Conservation (phyloP, 2,329 filamentous ascomycete genomes). For the Arthrobotrys megalospora region DNA sequence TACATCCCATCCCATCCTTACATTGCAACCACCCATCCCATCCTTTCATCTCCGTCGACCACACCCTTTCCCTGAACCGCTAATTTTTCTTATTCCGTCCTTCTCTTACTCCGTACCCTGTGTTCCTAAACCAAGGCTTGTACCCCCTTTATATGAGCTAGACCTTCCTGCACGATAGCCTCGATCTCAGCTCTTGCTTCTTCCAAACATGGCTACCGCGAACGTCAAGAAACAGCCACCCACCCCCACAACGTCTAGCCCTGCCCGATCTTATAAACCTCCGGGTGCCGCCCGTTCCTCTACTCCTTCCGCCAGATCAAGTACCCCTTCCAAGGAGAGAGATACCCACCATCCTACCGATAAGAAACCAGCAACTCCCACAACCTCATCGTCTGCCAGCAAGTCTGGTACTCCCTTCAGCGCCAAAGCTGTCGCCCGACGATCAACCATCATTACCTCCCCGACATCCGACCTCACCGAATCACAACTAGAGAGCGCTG, state of each 20-base stretch:
- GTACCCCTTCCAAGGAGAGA: constrained; percentile 58
- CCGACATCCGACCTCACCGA: constrained; percentile 60
- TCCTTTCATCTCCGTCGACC: constrained; percentile 31
- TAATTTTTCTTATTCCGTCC: constrained; percentile 43
- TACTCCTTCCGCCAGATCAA: constrained; percentile 34
- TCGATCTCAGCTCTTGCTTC: constrained; percentile 30
- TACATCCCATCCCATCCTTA: constrained; percentile 16
- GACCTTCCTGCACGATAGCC: constrained; percentile 31
- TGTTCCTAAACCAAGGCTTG: constrained; percentile 39
- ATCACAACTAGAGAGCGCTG: constrained; percentile 63
- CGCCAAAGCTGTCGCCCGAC: constrained; percentile 63
- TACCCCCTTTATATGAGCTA: constrained; percentile 40
- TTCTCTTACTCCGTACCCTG: constrained; percentile 19
- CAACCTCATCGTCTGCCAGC: constrained; percentile 47
- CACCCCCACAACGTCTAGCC: constrained; percentile 54
- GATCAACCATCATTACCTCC: constrained; percentile 58
- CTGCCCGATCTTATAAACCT: constrained; percentile 61
- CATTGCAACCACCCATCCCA: background rate
- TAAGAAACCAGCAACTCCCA: constrained; percentile 28
- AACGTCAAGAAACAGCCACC: constrained; percentile 60
- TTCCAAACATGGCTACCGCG: constrained; percentile 59
- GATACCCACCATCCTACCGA: constrained; percentile 39
- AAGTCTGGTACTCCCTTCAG: constrained; percentile 63
- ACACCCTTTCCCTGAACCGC: constrained; percentile 30
- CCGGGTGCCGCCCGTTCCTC: constrained; percentile 46